Base-by-base conservation (phyloP, 108 stramenopile genomes). In the Cyclotella cryptica region DNA sequence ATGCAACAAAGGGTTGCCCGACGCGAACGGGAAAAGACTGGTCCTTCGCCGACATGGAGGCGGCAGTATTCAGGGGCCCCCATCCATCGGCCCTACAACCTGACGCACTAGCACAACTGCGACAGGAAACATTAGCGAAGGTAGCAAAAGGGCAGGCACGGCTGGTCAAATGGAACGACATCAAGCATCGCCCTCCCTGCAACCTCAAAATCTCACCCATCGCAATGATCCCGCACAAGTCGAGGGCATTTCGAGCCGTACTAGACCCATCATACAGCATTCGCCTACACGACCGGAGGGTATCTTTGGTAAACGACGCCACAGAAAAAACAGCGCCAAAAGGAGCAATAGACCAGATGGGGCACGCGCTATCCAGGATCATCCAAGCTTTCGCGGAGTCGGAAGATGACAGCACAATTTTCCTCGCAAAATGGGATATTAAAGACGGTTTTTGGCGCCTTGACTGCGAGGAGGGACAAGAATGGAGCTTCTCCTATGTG, bases 91-190 rank as follows among this genome's bases (percentile, higher is more conserved):
- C 75, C 3, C 17, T 30, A 28, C 14, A 26, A 41, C 12, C 26
- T 11, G 75, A 69, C 0, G 69, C 75, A 21, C 69, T 77, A 13
- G 54, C 4, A 3, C 28, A 69, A n/a, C n/a, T 10, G n/a, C 24
- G 57, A 19, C 57, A 64, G 17, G 12, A 24, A 0, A 68, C 69
- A 30, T 28, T 64, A 4, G 57, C 28, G 0, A 55, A 30, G 0
- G 70, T 70, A 28, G 21, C 45, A 41, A 70, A 17, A 53, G 57
- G 5, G 0, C 3, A n/a, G n/a, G n/a, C n/a, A n/a, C n/a, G n/a
- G n/a, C n/a, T n/a, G n/a, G n/a, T n/a, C n/a, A n/a, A n/a, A 8
- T 77, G 68, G 66, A 68, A 69, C 0, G 67, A 69, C 30, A 77
- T 71, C 27, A 53, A 58, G 54, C 0, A 26, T 77, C 12, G 45